Conservation (phyloP, 176 grass and related monocot species). For the Zea mays region Zm-B73-REFERENCE-NAM-5.0 NC_050103.1:41341001-41341500, state of each 20-base stretch:
- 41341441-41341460: conserved; percentile 67
- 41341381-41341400: conserved; percentile 4
- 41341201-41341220: conserved; percentile 64
- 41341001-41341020: conserved; percentile 88
- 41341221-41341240: conserved; percentile 7
- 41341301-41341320: conserved; percentile 90
- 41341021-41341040: conserved; percentile 53
- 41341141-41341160: conserved; percentile 90
- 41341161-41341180: conserved; percentile 68
- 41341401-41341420: conserved; percentile 24
- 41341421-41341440: conserved; percentile 16
- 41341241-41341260: background rate
- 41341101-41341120: conserved; percentile 14
- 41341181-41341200: conserved; percentile 90
- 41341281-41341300: conserved; percentile 59
- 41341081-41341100: background rate
- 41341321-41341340: conserved; percentile 93
- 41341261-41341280: background rate
- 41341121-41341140: conserved; percentile 97
- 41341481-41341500: conserved; percentile 83
- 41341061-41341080: conserved; percentile 5
- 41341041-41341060: background rate
- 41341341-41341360: conserved; percentile 89
- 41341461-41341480: conserved; percentile 75
- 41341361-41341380: conserved; percentile 55